Percentiles rank a stretch among this genome's conserved stretches.
These are phyloP conservation scores for Nepenthes gracilis DNA, from an alignment of 148 eudicot genomes.

Conservation along the genomic window DNA sequence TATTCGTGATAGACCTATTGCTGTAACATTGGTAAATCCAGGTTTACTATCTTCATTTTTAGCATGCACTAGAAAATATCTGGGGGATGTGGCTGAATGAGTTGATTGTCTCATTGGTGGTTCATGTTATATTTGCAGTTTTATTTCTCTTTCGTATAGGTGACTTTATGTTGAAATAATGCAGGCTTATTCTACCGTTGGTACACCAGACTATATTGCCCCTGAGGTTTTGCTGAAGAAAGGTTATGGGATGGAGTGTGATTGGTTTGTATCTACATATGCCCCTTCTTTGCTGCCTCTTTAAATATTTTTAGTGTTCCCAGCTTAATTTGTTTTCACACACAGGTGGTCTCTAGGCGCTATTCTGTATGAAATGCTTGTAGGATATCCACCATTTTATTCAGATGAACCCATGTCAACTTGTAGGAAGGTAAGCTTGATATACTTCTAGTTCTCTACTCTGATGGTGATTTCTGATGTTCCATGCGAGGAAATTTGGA, in stretches of 20 bases:
- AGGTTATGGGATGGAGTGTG: conserved; percentile 99
- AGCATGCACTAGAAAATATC: no score
- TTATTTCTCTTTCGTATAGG: not conserved
- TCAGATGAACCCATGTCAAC: conserved; percentile 99
- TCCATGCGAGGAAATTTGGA: not conserved
- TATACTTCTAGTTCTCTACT: not conserved
- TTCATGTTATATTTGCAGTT: not conserved
- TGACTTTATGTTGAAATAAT: conserved; percentile 11
- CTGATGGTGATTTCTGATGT: not conserved
- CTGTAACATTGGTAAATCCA: no score
- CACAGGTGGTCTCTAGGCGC: conserved; percentile 99
- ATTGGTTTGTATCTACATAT: conserved; percentile 54
- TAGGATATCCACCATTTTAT: conserved; percentile 95
- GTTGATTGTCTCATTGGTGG: not conserved
- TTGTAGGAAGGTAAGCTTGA: conserved; percentile 80
- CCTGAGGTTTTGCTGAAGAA: conserved; percentile 97
- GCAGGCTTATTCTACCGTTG: conserved; percentile 99
- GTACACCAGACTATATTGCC: conserved; percentile 98
- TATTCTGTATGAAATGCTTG: conserved; percentile 99
- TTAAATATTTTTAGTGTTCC: conserved; percentile 1
- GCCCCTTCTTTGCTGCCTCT: conserved; percentile 1
- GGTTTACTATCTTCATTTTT: no score
- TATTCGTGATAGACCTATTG: no score
- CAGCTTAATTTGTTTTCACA: conserved; percentile 6
- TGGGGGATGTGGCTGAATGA: not conserved